Base-by-base conservation (phyloP, 2,329 filamentous ascomycete species). In the Metarhizium robertsii region DNA sequence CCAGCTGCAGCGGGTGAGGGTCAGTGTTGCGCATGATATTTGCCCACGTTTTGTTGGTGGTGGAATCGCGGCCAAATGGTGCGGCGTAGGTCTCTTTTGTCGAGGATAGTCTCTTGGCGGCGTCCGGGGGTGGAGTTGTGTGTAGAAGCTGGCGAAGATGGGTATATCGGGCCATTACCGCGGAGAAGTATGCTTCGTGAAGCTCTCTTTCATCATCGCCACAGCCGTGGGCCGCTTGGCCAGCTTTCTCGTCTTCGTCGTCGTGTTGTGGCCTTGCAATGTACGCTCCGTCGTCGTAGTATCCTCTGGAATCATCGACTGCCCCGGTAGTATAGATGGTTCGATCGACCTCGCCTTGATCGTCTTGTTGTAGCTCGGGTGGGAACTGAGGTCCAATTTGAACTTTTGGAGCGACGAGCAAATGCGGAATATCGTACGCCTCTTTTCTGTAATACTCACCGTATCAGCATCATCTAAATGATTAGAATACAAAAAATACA, bases 241-340 rank as follows among this genome's bases (percentile, higher is more conserved):
- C 59, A 29, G 66, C 61, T 8, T 53, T 36, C n/a, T 69, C 66
- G 11, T 65, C 57, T 18, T 61, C 55, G 14, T 66, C 61, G 11
- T 66, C 64, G 48, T 67, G 61, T 32, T 76, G 71, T 0, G 81
- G 78, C 2, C 79, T 75, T 4, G 85, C 87, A 29, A 86, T 82
- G 67, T 90, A 96, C 42, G 89, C 87, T 51, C 90, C 91, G 61
- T 95, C 88, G 16, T 84, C 75, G 67, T 89, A 94, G 65, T 83
- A 85, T 11, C 86, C 87, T 55, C 79, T 72, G 25, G 76, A 73
- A 62, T 86, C 81, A 53, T 86, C 80, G 54, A 78, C 77, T 20
- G 70, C 59, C 6, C 75, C 75, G 55, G 74, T 66, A 8, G 74
- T 64, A 63, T 84, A 83, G 46, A 79, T 74, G 36, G 65, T 67